Evolutionary conservation across 768 basidiomycete species (phyloP).

Genomic region (Auricularia cornea): DNA sequence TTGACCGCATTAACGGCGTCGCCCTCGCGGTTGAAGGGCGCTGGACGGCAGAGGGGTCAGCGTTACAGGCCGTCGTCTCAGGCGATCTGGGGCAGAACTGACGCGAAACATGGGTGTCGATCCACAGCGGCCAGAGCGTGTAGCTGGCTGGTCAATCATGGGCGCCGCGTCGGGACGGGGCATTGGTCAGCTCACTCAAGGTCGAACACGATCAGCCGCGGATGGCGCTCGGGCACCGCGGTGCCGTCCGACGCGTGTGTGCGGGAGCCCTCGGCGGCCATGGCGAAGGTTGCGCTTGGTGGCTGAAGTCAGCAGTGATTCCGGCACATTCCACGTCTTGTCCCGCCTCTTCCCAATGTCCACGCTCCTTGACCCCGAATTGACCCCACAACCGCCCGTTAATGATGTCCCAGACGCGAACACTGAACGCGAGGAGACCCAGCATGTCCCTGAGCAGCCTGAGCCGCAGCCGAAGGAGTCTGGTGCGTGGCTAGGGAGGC

Average conservation of each 20-base stretch:
- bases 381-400: neutral
- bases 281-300: neutral
- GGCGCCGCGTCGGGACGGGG: neutral
- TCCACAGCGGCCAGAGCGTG: constrained; percentile 1
- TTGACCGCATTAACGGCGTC: neutral
- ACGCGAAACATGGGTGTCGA: neutral
- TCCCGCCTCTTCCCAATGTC: neutral
- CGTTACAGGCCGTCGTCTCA: neutral
- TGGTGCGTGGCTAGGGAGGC: neutral
- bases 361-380: neutral
- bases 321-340: neutral
- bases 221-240: neutral
- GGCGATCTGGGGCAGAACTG: neutral
- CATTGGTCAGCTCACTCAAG: neutral
- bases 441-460: neutral
- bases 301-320: neutral
- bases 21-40: neutral
- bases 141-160: neutral
- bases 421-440: neutral
- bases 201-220: neutral
- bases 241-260: neutral
- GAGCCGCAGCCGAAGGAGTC: too few relatives aligned
- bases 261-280: neutral
- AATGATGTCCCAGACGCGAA: neutral
- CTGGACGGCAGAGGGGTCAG: neutral